These are phyloP conservation scores for Aspergillus saccharolyticus DNA, from an alignment of 495 filamentous ascomycete species.

Conservation along the genomic window DNA sequence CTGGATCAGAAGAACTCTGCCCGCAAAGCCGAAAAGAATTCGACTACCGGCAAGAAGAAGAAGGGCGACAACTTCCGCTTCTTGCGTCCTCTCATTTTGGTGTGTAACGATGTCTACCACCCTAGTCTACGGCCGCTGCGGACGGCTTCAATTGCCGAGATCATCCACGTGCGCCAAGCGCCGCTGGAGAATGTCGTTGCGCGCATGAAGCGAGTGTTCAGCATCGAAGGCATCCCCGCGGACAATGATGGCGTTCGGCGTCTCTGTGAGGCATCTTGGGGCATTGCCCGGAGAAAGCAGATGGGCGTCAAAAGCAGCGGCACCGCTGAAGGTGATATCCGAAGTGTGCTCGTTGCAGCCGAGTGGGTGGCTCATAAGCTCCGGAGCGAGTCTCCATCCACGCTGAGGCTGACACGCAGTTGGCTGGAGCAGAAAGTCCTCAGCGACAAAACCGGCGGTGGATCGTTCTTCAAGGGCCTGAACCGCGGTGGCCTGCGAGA, in stretches of 20 bases:
- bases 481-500: slow-evolving; percentile 76
- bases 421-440: slow-evolving; percentile 82
- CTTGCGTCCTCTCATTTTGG: slow-evolving; percentile 80
- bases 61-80: slow-evolving; percentile 80
- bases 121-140: slow-evolving; percentile 79
- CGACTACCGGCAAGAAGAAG: slow-evolving; percentile 44
- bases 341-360: slow-evolving; percentile 86
- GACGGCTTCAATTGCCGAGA: slow-evolving; percentile 74
- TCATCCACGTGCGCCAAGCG: slow-evolving; percentile 88
- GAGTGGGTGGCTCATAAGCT: slow-evolving; percentile 91
- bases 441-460: slow-evolving; percentile 63
- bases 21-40: slow-evolving; percentile 27
- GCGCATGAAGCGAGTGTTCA: slow-evolving; percentile 76
- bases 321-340: slow-evolving; percentile 82
- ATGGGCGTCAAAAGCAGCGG: slow-evolving; percentile 42
- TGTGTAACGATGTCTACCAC: slow-evolving; percentile 98
- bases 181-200: slow-evolving; percentile 79
- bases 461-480: slow-evolving; percentile 69
- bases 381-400: slow-evolving; percentile 42
- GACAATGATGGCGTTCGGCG: slow-evolving; percentile 84
- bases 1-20: slow-evolving; percentile 77
- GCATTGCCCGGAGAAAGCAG: slow-evolving; percentile 64
- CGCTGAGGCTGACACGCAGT: slow-evolving; percentile 58
- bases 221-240: slow-evolving; percentile 75
- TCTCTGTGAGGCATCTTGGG: slow-evolving; percentile 90